These are phyloP conservation scores for Chamaenerion angustifolium DNA, from an alignment of 345 rosid species.

Conservation along the genomic window DNA sequence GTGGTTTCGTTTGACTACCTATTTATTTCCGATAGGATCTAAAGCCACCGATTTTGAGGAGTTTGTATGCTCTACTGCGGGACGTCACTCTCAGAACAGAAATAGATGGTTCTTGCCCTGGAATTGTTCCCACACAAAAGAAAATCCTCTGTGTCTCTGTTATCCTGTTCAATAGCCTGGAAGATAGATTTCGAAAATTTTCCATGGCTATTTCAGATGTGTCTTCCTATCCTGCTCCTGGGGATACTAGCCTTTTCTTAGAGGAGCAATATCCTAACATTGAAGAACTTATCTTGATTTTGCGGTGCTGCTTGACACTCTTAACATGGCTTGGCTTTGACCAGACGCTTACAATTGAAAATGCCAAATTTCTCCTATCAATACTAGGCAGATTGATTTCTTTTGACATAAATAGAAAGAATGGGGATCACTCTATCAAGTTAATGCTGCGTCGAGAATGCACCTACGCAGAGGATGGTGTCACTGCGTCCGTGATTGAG, in stretches of 20 bases:
- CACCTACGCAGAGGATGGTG: slow-evolving; percentile 1
- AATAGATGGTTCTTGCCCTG: not conserved
- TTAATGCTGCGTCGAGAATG: not conserved
- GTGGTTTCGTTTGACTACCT: not conserved
- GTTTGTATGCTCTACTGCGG: not conserved
- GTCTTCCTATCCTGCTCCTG: not conserved
- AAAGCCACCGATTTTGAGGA: not conserved
- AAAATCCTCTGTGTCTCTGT: not conserved
- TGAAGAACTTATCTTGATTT: slow-evolving; percentile 13
- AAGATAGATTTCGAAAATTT: slow-evolving; percentile 3
- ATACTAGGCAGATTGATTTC: slow-evolving; percentile 5
- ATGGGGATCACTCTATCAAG: not conserved
- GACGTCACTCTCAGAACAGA: not conserved
- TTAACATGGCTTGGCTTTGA: slow-evolving; percentile 6
- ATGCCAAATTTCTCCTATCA: not conserved
- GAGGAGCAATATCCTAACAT: slow-evolving; percentile 1
- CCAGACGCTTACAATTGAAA: not conserved
- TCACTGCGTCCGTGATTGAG: slow-evolving; percentile 1
- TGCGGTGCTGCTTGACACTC: slow-evolving; percentile 7
- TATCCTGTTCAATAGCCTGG: not conserved
- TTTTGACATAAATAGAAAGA: not conserved
- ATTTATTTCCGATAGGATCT: not conserved
- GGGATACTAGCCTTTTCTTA: not conserved
- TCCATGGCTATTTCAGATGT: not conserved
- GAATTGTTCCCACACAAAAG: not conserved